These are phyloP conservation scores for Fusarium proliferatum DNA, from an alignment of 2,329 filamentous ascomycete species.

Conservation along the genomic window DNA sequence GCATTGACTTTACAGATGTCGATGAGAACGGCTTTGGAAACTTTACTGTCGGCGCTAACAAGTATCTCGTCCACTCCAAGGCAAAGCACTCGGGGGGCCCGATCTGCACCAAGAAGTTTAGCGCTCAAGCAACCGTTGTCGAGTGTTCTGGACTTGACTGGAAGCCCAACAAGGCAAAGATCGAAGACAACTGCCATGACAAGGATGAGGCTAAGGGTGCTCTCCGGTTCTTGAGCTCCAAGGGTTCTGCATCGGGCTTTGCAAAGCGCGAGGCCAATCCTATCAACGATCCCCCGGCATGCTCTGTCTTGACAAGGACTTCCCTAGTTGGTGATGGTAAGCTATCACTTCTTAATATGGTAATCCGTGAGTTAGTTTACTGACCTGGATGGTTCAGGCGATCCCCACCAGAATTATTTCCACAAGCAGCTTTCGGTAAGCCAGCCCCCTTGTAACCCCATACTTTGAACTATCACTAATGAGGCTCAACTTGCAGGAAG, in stretches of 20 bases:
- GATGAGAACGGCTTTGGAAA: constrained; percentile 4
- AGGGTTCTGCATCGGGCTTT: background rate
- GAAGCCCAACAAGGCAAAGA: background rate
- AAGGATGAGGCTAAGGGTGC: background rate
- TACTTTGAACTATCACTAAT: background rate
- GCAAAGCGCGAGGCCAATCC: background rate
- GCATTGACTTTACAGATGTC: background rate
- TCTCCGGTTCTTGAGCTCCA: background rate
- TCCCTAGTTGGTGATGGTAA: background rate
- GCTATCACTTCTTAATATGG: rapidly evolving
- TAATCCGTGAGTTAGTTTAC: background rate
- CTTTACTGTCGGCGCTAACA: background rate
- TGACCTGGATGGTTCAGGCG: background rate
- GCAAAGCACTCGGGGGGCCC: background rate
- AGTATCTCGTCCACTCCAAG: background rate
- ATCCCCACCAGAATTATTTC: constrained; percentile 6
- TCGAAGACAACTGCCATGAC: background rate
- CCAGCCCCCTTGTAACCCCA: too few relatives aligned
- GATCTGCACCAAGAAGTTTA: background rate
- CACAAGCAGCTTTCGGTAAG: constrained; percentile 3
- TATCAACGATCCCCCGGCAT: background rate
- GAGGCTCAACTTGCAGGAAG: background rate
- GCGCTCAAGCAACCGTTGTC: background rate
- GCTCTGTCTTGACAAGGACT: background rate
- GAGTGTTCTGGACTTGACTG: background rate